Evolutionary conservation across 345 rosid species (phyloP), one percentile per base, ranked within the genome.

Genomic region (Salix brachista): DNA sequence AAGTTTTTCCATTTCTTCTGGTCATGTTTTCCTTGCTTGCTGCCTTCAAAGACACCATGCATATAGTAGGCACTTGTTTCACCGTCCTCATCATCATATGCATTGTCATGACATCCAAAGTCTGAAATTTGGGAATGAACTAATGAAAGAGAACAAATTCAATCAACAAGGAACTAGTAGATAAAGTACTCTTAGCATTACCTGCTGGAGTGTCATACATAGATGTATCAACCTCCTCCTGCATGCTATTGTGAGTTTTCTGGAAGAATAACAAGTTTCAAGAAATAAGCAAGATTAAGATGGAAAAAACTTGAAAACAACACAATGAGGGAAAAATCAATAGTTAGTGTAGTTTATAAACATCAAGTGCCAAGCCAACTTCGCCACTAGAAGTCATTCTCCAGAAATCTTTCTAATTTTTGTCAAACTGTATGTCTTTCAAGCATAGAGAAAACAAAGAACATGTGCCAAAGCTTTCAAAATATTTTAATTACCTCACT

Each of bases 191-290:
- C 26, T 30, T 52, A 72, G 34, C 36, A 73, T 82, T 89, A 96
- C 99, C 99, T 88, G 85, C 91, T 64, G 81, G 87, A 76, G 85
- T 81, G 83, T 90, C 91, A 83, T 82, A 88, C 72, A 86, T 84
- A 58, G 94, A 91, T 50, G 94, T 92, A 74, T 94, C 98, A 74
- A 88, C 93, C 80, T 89, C 97, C 80, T 92, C 99, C 83, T 89
- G 97, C 86, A 91, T 79, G 80, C 87, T 86, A 84, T 85, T 84
- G 75, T 88, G 95, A 81, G 87, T 88, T 84, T 86, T 90, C 98
- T 96, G 88, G 54, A 74, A 67, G 67, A 26, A 9, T 1, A 68
- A 60, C 28, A 23, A 30, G 25, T 13, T 23, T 65, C 56, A n/a
- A 41, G 9, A 34, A 16, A 72, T 78, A 48, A 81, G 68, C 50